Base-by-base conservation (phyloP, 345 rosid genomes). In the Gossypium sturtianum region DNA sequence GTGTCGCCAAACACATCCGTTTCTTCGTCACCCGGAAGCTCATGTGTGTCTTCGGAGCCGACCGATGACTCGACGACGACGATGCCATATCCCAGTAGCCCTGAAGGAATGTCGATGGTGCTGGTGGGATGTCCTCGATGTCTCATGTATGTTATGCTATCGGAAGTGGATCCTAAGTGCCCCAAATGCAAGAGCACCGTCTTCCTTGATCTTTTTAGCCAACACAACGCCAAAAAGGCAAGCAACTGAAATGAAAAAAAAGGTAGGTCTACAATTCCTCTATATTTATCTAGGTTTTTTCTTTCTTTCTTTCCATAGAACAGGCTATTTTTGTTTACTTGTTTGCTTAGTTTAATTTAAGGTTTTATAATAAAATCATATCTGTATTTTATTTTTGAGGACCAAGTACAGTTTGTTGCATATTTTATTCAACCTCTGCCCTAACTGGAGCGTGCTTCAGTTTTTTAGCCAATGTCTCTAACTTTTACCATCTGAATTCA, bases 81-180 rank as follows among this genome's bases (percentile, higher is more conserved):
- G 47, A 13, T 51, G 17, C 75, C 64, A 11, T 53, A 57, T 61
- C 17, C 71, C 63, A 61, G 79, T 38, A 69, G 71, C 48, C 66
- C 77, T 0, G 82, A 60, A n/a, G 60, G 20, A 12, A 54, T 60
- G 53, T 45, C 82, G 11, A 82, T 89, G 93, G 27, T 83, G 70
- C 66, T 89, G 8, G 87, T 76, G 9, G 93, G 93, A 2, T 89
- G 93, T 60, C 85, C 87, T 41, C 72, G 84, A 25, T 89, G 93
- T 78, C 81, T 89, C 38, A 84, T 87, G 90, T 89, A 85, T 59
- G 84, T 87, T 60, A 87, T 89, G 90, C 16, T 84, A 27, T 84
- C 89, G 6, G 84, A 81, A 64, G 84, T 78, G 3, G 78, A 82
- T 44, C 90, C 85, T 2, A 87, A 77, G 80, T 89, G 89, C 71